Evolutionary conservation across 129 eudicot species (phyloP), one percentile per base, ranked within the genome.

Genomic region (Kitagawia praeruptora): DNA sequence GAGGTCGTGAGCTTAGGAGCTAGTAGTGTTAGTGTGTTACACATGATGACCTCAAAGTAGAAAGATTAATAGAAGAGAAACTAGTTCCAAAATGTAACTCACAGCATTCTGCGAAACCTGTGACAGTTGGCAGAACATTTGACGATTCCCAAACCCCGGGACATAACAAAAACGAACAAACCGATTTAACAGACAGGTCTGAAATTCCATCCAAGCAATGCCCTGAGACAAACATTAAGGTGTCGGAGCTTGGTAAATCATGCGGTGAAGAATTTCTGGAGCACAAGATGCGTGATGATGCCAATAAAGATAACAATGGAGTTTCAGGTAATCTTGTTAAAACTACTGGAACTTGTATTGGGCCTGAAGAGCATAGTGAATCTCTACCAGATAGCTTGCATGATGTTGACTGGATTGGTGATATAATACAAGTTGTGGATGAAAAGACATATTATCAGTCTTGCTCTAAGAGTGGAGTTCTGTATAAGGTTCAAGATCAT

Each of bases 331-430:
- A 86, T 46, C 75, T 75, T 58, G 77, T 80, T 75, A 85, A 86
- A 66, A 78, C 46, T 78, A 37, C 71, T 76, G 88, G 78, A 74
- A 15, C 74, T 4, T 42, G 34, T 63, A 70, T 34, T 39, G 86
- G 82, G 80, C 80, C 49, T 72, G 42, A 42, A 61, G 87, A 79
- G 83, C 81, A 67, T 56, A 82, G 73, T 53, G 81, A 73, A 23
- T 67, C 90, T 78, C 70, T 86, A 80, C 79, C 84, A 41, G 83
- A 76, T 51, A 73, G 79, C 79, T 82, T 86, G 86, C 84, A 86
- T 86, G 81, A 79, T 86, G 89, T 90, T 78, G 89, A 88, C 70
- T 96, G 97, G 96, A 76, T 89, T 79, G 99, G 98, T 44, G 91
- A 82, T 66, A 58, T 69, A 63, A 16, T 82, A 49, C 74, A 85